These are phyloP conservation scores for Arthrobotrys conoides DNA, from an alignment of 2,329 filamentous ascomycete species.

Conservation along the genomic window DNA sequence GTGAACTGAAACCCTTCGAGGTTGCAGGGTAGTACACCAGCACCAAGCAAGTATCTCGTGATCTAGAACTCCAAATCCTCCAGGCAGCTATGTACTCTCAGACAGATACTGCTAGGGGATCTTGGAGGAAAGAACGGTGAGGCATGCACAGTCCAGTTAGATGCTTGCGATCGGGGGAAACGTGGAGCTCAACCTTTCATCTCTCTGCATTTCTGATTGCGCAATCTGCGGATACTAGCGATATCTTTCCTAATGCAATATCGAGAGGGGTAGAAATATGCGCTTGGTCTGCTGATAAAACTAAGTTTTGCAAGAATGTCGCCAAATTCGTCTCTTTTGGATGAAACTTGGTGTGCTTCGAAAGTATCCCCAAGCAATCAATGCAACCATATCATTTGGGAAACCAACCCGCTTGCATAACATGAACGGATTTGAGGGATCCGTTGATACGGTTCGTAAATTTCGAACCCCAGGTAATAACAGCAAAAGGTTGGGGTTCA, in stretches of 20 bases:
- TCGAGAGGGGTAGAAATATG: constrained; percentile 31
- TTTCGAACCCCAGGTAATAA: constrained; percentile 34
- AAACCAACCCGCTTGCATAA: constrained; percentile 47
- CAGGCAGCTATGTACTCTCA: constrained; percentile 13
- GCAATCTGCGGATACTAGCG: constrained; percentile 35
- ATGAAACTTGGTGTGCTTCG: constrained; percentile 47
- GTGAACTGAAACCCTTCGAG: neutral
- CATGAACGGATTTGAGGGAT: constrained; percentile 23
- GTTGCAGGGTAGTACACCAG: constrained; percentile 1
- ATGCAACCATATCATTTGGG: constrained; percentile 57
- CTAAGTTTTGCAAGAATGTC: constrained; percentile 25
- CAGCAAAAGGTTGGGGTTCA: constrained; percentile 52
- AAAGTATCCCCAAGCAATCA: constrained; percentile 42
- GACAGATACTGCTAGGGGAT: neutral
- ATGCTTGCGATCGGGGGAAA: constrained; percentile 21
- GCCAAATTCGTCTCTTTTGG: constrained; percentile 33
- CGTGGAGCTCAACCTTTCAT: constrained; percentile 15
- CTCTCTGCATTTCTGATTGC: constrained; percentile 23
- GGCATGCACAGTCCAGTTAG: constrained; percentile 5
- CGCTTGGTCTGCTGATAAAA: constrained; percentile 29
- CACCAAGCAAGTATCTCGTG: constrained; percentile 34
- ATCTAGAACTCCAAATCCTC: constrained; percentile 21
- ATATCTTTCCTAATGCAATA: constrained; percentile 26
- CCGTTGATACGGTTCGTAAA: constrained; percentile 49
- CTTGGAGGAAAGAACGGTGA: neutral